Evolutionary conservation across 2,329 filamentous ascomycete genomes (phyloP).

Genomic region (Hirsutella rhossiliensis): DNA sequence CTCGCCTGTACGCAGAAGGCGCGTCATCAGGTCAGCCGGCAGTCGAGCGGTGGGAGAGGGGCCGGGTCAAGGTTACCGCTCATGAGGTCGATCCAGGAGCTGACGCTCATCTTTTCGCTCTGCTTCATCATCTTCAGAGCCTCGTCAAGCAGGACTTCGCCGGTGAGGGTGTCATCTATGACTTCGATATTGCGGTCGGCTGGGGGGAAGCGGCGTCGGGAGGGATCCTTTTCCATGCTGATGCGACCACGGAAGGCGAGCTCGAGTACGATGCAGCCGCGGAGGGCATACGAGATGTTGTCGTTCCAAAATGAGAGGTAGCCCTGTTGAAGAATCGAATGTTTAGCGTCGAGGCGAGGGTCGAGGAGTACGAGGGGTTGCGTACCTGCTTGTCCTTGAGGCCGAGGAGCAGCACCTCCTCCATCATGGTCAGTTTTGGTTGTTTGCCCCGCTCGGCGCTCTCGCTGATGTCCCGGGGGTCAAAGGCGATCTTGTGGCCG

Average conservation of each 20-base stretch:
- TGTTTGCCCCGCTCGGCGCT: slow-evolving; percentile 93
- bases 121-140: slow-evolving; percentile 99
- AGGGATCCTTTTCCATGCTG: slow-evolving; percentile 96
- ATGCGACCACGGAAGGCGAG: slow-evolving; percentile 90
- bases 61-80: slow-evolving; percentile 56
- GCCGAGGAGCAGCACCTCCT: slow-evolving; percentile 89
- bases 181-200: slow-evolving; percentile 94
- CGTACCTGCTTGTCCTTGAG: slow-evolving; percentile 96
- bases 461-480: slow-evolving; percentile 94
- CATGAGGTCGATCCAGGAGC: slow-evolving; percentile 98
- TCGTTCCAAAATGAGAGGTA: slow-evolving; percentile 99
- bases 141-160: slow-evolving; percentile 94
- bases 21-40: background rate
- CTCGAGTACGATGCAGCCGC: slow-evolving; percentile 97
- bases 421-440: slow-evolving; percentile 97
- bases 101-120: slow-evolving; percentile 99
- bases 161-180: slow-evolving; percentile 89
- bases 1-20: slow-evolving; percentile 51
- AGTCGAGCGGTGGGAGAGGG: background rate
- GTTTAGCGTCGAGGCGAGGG: background rate
- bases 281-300: slow-evolving; percentile 95
- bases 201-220: slow-evolving; percentile 80
- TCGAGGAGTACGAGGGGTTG: background rate
- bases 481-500: slow-evolving; percentile 96
- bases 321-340: slow-evolving; percentile 42